phyloP scores from a whole-genome alignment of 768 basidiomycete species.

The Baorangia bicolor region DNA sequence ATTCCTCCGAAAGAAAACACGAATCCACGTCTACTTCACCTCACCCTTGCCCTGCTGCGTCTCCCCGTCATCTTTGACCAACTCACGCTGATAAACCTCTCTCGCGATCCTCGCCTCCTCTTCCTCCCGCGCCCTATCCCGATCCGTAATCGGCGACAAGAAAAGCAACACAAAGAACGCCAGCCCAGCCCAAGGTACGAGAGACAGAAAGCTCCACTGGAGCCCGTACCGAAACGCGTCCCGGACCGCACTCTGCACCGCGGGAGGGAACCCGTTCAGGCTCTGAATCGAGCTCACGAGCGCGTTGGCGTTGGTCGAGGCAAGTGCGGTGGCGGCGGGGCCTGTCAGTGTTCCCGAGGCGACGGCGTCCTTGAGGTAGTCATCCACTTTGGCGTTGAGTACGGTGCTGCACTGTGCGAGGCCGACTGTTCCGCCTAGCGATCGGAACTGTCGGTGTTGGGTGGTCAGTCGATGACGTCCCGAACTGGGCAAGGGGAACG shows the following conservation, averaged over 20 bases:
- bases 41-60: neutral
- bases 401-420: neutral
- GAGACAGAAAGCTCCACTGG: slow-evolving; percentile 33
- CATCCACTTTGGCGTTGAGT: neutral
- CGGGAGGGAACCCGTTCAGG: neutral
- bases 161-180: slow-evolving; percentile 15
- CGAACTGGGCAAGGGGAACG: neutral
- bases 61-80: neutral
- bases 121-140: neutral
- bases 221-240: neutral
- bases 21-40: neutral
- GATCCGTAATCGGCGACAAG: neutral
- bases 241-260: neutral
- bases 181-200: slow-evolving; percentile 42
- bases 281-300: neutral
- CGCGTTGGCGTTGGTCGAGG: neutral
- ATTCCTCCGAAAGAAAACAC: no score
- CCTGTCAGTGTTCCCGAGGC: neutral
- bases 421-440: neutral
- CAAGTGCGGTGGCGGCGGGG: neutral
- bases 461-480: neutral
- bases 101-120: neutral
- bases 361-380: neutral
- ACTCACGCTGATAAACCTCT: neutral
- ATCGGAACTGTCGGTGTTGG: neutral